A percentile compares a stretch with the other conserved stretches of the same genome.
These are phyloP conservation scores for Trichoderma citrinoviride DNA, from an alignment of 2,329 filamentous ascomycete species.

Conservation along the genomic window DNA sequence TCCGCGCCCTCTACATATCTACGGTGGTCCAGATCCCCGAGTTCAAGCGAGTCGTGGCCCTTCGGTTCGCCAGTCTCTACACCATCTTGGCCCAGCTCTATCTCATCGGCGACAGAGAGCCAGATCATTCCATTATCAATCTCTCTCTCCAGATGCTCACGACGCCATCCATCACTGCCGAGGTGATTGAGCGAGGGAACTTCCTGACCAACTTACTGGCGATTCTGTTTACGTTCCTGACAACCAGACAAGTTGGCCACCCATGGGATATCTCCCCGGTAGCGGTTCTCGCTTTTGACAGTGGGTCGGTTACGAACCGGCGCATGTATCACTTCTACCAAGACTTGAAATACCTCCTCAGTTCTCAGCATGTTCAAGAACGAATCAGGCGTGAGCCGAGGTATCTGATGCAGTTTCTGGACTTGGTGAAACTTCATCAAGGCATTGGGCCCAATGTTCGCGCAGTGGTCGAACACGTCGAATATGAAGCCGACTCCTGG, in stretches of 20 bases:
- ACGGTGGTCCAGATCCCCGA: conserved; percentile 93
- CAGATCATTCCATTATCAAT: conserved; percentile 98
- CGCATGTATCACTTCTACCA: conserved; percentile 98
- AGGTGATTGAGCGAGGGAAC: conserved; percentile 91
- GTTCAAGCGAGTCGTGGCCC: conserved; percentile 89
- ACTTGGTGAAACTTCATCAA: conserved; percentile 93
- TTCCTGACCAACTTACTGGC: conserved; percentile 94
- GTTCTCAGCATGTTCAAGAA: conserved; percentile 83
- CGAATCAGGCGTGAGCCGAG: conserved; percentile 77
- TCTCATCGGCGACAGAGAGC: conserved; percentile 91
- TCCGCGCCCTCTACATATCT: conserved; percentile 91
- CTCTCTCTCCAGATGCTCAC: conserved; percentile 95
- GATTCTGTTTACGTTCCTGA: conserved; percentile 95
- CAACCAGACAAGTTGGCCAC: conserved; percentile 91
- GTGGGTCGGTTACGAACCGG: conserved; percentile 89
- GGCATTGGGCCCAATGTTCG: conserved; percentile 92
- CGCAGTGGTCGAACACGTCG: conserved; percentile 91
- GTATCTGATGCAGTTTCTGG: conserved; percentile 91
- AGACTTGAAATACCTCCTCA: conserved; percentile 87
- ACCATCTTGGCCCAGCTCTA: conserved; percentile 92
- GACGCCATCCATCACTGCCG: conserved; percentile 91
- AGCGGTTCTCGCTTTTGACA: conserved; percentile 87
- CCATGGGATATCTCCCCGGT: conserved; percentile 83
- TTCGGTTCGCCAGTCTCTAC: conserved; percentile 93
- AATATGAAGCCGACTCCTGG: conserved; percentile 98